Evolutionary conservation across 176 grass and related monocot genomes (phyloP).

Genomic region (Neostapfia colusana): DNA sequence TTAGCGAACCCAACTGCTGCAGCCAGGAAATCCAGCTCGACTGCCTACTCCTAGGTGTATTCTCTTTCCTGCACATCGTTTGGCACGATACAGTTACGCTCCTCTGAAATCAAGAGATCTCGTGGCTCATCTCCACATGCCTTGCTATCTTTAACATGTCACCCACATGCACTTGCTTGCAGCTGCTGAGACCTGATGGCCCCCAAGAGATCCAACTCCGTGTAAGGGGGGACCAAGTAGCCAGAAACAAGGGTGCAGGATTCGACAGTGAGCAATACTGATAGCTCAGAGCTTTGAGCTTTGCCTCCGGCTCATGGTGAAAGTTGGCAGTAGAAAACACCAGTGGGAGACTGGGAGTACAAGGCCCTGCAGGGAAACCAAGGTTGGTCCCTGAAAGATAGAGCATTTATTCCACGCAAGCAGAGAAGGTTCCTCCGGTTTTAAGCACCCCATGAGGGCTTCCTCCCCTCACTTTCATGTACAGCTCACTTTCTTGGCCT

Average conservation of each 20-base stretch:
- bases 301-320: conserved; percentile 20
- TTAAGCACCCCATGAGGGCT: conserved; percentile 45
- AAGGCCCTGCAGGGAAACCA: conserved; percentile 35
- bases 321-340: background rate
- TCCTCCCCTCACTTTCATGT: conserved; percentile 39
- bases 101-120: conserved; percentile 34
- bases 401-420: conserved; percentile 45
- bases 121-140: conserved; percentile 40
- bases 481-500: conserved; percentile 53
- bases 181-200: too few species aligned
- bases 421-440: conserved; percentile 50
- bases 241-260: background rate
- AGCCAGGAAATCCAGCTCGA: conserved; percentile 8
- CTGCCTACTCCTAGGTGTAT: background rate
- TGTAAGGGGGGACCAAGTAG: background rate
- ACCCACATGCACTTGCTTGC: conserved; percentile 36
- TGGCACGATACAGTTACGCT: conserved; percentile 23
- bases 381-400: conserved; percentile 44
- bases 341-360: background rate
- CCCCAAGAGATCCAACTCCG: conserved; percentile 13
- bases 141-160: conserved; percentile 35
- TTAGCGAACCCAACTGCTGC: background rate
- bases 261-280: conserved; percentile 9
- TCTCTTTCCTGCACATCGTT: conserved; percentile 31
- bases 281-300: conserved; percentile 4